A percentile compares a stretch with the other conserved stretches of the same genome.
Conservation (phyloP, 139 green algal species). For the Coccomyxa sp. region DNA sequence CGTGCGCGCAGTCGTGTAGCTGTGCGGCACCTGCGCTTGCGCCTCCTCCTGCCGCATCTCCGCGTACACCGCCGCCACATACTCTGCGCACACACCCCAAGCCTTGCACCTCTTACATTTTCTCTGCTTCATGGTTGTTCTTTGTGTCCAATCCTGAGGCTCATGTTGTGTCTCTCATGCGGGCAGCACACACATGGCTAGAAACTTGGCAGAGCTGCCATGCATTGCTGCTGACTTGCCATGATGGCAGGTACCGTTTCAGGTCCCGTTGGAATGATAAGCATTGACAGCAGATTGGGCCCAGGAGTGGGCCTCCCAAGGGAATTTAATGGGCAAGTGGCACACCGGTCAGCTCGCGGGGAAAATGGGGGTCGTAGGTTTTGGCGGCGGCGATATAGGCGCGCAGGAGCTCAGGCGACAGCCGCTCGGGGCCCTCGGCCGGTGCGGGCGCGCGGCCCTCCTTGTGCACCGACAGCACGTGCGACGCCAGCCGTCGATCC, state of each 20-base stretch:
- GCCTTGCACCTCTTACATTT: not conserved
- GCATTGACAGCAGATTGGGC: too few relatives aligned
- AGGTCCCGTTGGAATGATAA: too few relatives aligned
- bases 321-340: not conserved
- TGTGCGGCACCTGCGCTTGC: slow-evolving; percentile 38
- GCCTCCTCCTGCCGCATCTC: slow-evolving; percentile 70
- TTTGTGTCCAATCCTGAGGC: too few relatives aligned
- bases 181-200: too few relatives aligned
- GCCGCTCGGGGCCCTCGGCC: slow-evolving; percentile 11
- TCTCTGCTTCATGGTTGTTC: not conserved
- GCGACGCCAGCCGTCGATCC: slow-evolving; percentile 78
- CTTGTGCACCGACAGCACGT: slow-evolving; percentile 91
- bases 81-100: slow-evolving; percentile 46
- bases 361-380: slow-evolving; percentile 67
- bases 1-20: slow-evolving; percentile 93
- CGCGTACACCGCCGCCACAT: slow-evolving; percentile 82
- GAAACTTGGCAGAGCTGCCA: too few relatives aligned
- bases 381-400: slow-evolving; percentile 84
- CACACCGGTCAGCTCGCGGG: slow-evolving; percentile 66
- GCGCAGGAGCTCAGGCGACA: slow-evolving; percentile 66
- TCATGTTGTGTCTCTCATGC: too few relatives aligned
- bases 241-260: too few relatives aligned
- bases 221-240: too few relatives aligned
- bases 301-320: too few relatives aligned
- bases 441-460: slow-evolving; percentile 22